phyloP scores from a whole-genome alignment of 1,284 basidiomycete genomes.

The Jaminaea rosea region DNA sequence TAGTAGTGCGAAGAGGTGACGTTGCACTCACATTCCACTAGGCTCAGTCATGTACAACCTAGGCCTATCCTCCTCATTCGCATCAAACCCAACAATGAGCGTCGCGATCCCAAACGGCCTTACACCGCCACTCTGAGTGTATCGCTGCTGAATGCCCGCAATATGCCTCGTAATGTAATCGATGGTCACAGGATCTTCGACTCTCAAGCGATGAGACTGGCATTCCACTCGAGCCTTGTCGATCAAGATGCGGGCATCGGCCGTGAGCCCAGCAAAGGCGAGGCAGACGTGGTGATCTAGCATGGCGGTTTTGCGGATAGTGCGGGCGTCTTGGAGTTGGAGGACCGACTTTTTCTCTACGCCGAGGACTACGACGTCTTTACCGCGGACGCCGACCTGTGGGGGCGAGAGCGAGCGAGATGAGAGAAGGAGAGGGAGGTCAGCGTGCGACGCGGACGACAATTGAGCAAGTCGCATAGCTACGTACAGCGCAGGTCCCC shows the following conservation, averaged over 20 bases:
- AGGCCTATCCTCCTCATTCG: constrained; percentile 68
- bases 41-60: constrained; percentile 95
- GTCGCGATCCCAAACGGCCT: constrained; percentile 97
- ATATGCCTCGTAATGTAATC: constrained; percentile 98
- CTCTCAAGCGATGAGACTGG: constrained; percentile 91
- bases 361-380: constrained; percentile 87
- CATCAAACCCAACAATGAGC: constrained; percentile 93
- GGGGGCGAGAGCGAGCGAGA: too few relatives aligned
- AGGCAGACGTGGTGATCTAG: constrained; percentile 70
- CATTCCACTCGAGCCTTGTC: constrained; percentile 97
- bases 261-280: constrained; percentile 64
- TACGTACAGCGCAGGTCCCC: constrained; percentile 81
- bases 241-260: constrained; percentile 93
- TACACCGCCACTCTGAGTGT: constrained; percentile 98
- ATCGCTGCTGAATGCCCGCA: constrained; percentile 93
- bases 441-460: not conserved
- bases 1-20: too few relatives aligned
- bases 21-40: constrained; percentile 87
- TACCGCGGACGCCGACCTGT: constrained; percentile 89
- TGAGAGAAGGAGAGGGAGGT: not conserved
- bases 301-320: constrained; percentile 96
- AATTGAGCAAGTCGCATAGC: not conserved
- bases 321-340: constrained; percentile 94
- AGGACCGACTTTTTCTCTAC: constrained; percentile 98
- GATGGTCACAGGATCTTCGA: constrained; percentile 94